Conservation (phyloP, 2,329 filamentous ascomycete genomes). For the Arthroderma sp. region DNA sequence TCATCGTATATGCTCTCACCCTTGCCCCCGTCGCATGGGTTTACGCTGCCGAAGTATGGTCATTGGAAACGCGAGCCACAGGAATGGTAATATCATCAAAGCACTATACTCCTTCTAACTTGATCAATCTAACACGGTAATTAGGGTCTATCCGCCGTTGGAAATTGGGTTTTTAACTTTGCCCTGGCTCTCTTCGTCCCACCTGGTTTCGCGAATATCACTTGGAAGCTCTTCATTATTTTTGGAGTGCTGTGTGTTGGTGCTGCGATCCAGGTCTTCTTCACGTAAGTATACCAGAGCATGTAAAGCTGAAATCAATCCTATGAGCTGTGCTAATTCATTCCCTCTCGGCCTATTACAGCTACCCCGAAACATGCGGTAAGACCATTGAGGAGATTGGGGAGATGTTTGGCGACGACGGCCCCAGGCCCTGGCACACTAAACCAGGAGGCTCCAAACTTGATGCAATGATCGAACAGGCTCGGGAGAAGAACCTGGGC, state of each 20-base stretch:
- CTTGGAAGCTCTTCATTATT: constrained; percentile 24
- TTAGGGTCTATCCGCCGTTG: constrained; percentile 30
- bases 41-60: constrained; percentile 53
- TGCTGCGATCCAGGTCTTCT: constrained; percentile 50
- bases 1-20: constrained; percentile 51
- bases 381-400: constrained; percentile 59
- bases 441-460: constrained; percentile 20
- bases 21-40: constrained; percentile 52
- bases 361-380: constrained; percentile 50
- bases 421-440: constrained; percentile 18
- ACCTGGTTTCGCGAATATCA: constrained; percentile 5
- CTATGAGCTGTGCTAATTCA: constrained; percentile 46
- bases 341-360: constrained; percentile 29
- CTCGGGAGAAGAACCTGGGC: constrained; percentile 11
- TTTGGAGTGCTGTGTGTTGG: constrained; percentile 55
- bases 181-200: constrained; percentile 7
- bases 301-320: constrained; percentile 47
- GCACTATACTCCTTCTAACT: not conserved
- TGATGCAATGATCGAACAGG: constrained; percentile 18
- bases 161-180: constrained; percentile 8
- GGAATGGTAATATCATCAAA: constrained; percentile 36
- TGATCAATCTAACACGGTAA: not conserved
- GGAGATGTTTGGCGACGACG: constrained; percentile 40
- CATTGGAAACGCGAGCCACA: constrained; percentile 45
- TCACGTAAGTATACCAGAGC: constrained; percentile 21